Percentiles rank a stretch among this genome's conserved stretches.
phyloP scores from a whole-genome alignment of 352 stramenopile genomes.

The Phytophthora ramorum region DNA sequence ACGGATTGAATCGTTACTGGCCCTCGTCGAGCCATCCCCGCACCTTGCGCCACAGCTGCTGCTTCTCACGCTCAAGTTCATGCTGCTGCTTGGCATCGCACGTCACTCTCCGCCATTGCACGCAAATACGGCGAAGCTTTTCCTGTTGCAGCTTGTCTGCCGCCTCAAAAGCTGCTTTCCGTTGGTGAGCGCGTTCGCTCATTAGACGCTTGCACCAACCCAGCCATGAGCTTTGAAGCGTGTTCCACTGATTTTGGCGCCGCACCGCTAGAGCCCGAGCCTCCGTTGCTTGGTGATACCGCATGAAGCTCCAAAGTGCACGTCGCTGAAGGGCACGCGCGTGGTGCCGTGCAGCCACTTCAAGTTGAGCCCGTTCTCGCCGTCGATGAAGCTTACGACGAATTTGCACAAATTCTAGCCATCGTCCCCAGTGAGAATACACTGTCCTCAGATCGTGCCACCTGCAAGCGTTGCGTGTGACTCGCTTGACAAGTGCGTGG shows the following conservation, averaged over 20 bases:
- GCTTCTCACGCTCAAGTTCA: constrained; percentile 54
- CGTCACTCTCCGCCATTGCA: constrained; percentile 38
- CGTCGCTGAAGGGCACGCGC: constrained; percentile 16
- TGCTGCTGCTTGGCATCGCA: constrained; percentile 35
- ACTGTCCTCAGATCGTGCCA: constrained; percentile 58
- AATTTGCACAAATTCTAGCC: constrained; percentile 41
- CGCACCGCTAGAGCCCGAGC: constrained; percentile 31
- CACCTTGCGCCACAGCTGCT: constrained; percentile 67
- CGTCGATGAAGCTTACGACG: constrained; percentile 27
- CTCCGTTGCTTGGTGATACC: constrained; percentile 24
- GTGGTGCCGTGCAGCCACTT: constrained; percentile 31
- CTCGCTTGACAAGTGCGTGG: constrained; percentile 34
- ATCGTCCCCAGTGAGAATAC: constrained; percentile 50
- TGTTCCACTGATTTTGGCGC: constrained; percentile 47
- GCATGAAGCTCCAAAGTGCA: constrained; percentile 25
- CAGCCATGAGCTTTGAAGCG: constrained; percentile 29
- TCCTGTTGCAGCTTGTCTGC: constrained; percentile 10
- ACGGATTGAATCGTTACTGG: background rate
- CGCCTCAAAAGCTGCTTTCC: constrained; percentile 10
- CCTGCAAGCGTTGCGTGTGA: constrained; percentile 36
- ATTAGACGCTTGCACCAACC: constrained; percentile 35
- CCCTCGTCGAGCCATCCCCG: constrained; percentile 65
- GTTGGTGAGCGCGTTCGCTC: constrained; percentile 18
- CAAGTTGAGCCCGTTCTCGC: constrained; percentile 33
- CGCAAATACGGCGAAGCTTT: constrained; percentile 33